Evolutionary conservation across 2,329 filamentous ascomycete genomes (phyloP).

Genomic region (Claviceps arundinis): DNA sequence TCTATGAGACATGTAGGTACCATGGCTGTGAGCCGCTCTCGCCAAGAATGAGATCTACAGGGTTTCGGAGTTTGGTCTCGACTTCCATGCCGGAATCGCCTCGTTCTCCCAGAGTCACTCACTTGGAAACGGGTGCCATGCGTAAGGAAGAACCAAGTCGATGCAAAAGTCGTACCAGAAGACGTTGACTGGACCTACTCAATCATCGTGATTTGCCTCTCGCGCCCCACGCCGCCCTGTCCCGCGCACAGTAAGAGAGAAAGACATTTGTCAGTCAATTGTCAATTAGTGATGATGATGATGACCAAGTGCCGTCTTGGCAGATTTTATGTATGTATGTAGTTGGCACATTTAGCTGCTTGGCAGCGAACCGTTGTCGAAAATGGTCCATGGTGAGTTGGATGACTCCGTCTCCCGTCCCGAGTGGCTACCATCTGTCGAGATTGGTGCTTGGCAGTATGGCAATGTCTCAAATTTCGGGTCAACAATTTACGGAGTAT

Average conservation of each 20-base stretch:
- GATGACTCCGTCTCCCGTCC: background rate
- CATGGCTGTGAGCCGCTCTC: background rate
- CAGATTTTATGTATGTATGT: background rate
- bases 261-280: background rate
- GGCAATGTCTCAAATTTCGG: background rate
- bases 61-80: background rate
- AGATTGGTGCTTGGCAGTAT: constrained; percentile 1
- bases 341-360: background rate
- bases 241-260: background rate
- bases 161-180: background rate
- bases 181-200: background rate
- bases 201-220: background rate
- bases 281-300: background rate
- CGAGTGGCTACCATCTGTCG: background rate
- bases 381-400: background rate
- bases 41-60: background rate
- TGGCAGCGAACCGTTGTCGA: background rate
- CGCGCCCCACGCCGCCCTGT: background rate
- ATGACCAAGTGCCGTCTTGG: constrained; percentile 2
- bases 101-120: background rate
- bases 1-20: background rate
- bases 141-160: background rate
- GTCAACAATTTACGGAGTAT: background rate
- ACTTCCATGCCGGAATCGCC: background rate
- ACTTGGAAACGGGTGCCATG: background rate